Evolutionary conservation across 2,329 filamentous ascomycete genomes (phyloP).

Genomic region (Cladophialophora exuberans): DNA sequence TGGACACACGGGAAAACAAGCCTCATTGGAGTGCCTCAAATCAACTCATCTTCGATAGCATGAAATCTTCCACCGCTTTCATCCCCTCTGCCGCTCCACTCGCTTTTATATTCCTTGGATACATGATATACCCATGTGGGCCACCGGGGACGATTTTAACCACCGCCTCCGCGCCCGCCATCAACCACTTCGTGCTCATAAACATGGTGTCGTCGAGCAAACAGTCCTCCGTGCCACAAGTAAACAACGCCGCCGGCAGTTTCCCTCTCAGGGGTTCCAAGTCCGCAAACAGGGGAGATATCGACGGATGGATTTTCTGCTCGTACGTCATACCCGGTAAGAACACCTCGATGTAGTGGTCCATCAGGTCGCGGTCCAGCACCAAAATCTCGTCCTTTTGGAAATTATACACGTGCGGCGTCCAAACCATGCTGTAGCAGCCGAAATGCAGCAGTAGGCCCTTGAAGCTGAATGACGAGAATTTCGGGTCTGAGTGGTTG

Average conservation of each 20-base stretch:
- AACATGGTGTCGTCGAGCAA: constrained; percentile 56
- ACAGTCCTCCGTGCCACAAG: constrained; percentile 58
- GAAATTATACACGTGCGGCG: constrained; percentile 47
- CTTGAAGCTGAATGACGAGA: constrained; percentile 46
- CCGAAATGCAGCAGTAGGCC: constrained; percentile 60
- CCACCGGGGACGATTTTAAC: constrained; percentile 58
- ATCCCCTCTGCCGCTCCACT: constrained; percentile 30
- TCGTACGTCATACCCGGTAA: constrained; percentile 48
- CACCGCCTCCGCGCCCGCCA: constrained; percentile 53
- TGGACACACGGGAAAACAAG: too few species aligned
- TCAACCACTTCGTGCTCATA: constrained; percentile 60
- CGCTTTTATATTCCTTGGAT: constrained; percentile 26
- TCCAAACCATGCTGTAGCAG: constrained; percentile 52
- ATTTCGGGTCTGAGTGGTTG: constrained; percentile 36
- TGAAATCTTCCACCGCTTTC: constrained; percentile 28
- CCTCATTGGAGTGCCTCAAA: constrained; percentile 60
- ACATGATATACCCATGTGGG: constrained; percentile 52
- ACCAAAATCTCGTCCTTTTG: constrained; percentile 43
- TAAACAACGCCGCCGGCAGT: constrained; percentile 59
- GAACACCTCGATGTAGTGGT: constrained; percentile 51
- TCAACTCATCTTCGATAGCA: constrained; percentile 22
- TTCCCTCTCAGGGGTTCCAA: constrained; percentile 36
- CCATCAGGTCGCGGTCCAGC: constrained; percentile 52
- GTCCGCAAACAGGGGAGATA: constrained; percentile 58
- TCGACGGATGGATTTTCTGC: constrained; percentile 48